Conservation (phyloP, 352 stramenopile species). For the Phytophthora pinifolia region DNA sequence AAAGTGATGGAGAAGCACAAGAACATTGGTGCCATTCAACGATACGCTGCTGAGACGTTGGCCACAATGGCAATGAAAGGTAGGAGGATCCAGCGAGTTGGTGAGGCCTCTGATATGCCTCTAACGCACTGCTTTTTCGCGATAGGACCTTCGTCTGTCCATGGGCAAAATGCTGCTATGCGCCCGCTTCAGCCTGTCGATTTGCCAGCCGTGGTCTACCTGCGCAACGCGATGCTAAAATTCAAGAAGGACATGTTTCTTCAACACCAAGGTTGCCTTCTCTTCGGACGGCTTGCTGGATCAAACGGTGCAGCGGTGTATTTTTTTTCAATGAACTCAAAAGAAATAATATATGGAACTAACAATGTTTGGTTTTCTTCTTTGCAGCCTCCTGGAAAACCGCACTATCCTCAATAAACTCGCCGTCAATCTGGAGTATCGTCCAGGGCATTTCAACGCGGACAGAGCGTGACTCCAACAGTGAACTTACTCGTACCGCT, state of each 20-base stretch:
- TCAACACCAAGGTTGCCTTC: constrained; percentile 34
- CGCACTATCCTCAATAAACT: constrained; percentile 20
- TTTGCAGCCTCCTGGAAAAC: constrained; percentile 37
- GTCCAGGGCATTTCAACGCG: constrained; percentile 17
- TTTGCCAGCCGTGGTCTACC: constrained; percentile 25
- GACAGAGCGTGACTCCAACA: constrained; percentile 20
- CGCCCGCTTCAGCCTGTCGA: constrained; percentile 29
- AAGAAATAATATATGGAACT: neutral
- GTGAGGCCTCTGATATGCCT: neutral
- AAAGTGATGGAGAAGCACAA: constrained; percentile 48
- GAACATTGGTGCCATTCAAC: constrained; percentile 38
- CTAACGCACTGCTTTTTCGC: neutral
- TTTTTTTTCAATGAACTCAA: neutral
- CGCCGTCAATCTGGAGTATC: constrained; percentile 26
- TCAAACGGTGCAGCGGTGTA: constrained; percentile 22
- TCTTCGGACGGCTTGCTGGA: constrained; percentile 48
- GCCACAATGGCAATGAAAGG: constrained; percentile 42
- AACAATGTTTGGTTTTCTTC: constrained; percentile 2
- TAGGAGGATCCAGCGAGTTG: constrained; percentile 8
- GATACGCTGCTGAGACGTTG: constrained; percentile 40
- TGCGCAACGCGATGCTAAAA: constrained; percentile 44
- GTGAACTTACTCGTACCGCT: constrained; percentile 26
- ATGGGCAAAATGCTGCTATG: neutral
- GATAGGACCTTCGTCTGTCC: constrained; percentile 9
- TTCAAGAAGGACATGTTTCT: constrained; percentile 52